Percentiles rank a stretch among this genome's conserved stretches.
Evolutionary conservation across 1,139 yeast genomes (phyloP).

Genomic region (Candida sojae): DNA sequence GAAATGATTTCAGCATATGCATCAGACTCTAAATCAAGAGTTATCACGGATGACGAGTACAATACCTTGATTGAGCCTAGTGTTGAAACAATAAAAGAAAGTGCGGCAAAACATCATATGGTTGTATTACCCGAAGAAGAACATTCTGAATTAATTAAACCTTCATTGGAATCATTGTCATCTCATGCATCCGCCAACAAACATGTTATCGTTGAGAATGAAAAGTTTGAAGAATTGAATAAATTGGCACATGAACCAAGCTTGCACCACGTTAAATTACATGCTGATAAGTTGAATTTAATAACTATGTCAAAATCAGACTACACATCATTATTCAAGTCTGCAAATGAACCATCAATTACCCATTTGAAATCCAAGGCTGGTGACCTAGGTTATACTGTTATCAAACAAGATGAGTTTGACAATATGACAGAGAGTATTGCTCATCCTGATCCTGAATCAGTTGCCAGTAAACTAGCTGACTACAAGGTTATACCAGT

Average conservation of each 20-base stretch:
- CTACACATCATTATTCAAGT: conserved; percentile 35
- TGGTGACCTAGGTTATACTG: conserved; percentile 18
- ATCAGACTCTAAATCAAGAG: conserved; percentile 9
- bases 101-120: conserved; percentile 16
- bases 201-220: conserved; percentile 9
- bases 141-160: conserved; percentile 16
- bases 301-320: conserved; percentile 35
- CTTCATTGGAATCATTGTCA: conserved; percentile 28
- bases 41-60: conserved; percentile 17
- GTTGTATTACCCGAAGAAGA: conserved; percentile 20
- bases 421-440: conserved; percentile 14
- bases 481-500: conserved; percentile 21
- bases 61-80: conserved; percentile 23
- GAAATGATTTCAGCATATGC: conserved; percentile 16
- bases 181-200: conserved; percentile 16
- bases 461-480: conserved; percentile 17
- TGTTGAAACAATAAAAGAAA: conserved; percentile 19
- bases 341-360: conserved; percentile 37
- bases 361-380: conserved; percentile 23
- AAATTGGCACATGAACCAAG: conserved; percentile 33
- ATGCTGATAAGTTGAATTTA: conserved; percentile 38
- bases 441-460: conserved; percentile 22
- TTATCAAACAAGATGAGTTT: conserved; percentile 26
- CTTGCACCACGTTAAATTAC: conserved; percentile 33
- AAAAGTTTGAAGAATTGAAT: conserved; percentile 20